Conservation (phyloP, 352 stramenopile genomes). For the Phytopythium delawarense region DNA sequence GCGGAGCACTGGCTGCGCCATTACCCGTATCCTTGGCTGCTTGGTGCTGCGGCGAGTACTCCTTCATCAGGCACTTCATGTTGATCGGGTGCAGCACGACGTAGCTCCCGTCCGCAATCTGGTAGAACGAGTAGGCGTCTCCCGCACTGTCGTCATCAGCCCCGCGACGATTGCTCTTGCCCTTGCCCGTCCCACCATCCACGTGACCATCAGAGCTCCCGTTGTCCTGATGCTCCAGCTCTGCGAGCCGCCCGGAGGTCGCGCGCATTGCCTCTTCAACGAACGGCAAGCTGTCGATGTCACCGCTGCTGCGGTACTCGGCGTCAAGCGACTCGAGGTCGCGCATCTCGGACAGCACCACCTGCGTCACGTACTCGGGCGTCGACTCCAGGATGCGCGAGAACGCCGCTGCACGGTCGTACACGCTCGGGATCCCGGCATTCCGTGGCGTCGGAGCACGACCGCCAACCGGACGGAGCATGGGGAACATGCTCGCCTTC, state of each 20-base stretch:
- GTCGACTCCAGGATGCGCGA: constrained; percentile 74
- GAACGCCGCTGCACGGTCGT: constrained; percentile 60
- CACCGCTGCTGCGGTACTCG: constrained; percentile 65
- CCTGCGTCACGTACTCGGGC: constrained; percentile 51
- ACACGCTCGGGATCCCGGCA: constrained; percentile 55
- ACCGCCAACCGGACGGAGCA: constrained; percentile 21
- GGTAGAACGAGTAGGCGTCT: constrained; percentile 82
- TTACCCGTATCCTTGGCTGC: background rate
- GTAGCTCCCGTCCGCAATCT: constrained; percentile 81
- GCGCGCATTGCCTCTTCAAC: constrained; percentile 76
- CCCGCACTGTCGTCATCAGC: constrained; percentile 1
- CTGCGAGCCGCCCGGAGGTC: constrained; percentile 52
- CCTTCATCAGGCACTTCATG: constrained; percentile 86
- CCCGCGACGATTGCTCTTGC: background rate
- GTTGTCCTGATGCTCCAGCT: constrained; percentile 20
- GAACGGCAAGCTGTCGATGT: constrained; percentile 73
- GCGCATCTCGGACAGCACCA: constrained; percentile 61
- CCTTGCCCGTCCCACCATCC: constrained; percentile 9
- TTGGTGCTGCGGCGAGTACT: constrained; percentile 47
- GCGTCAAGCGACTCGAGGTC: constrained; percentile 66
- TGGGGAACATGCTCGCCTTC: constrained; percentile 68
- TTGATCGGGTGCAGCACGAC: constrained; percentile 88
- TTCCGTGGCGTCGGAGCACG: constrained; percentile 15
- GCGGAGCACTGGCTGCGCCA: background rate
- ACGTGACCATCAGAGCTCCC: constrained; percentile 11